Base-by-base conservation (phyloP, 2,329 filamentous ascomycete species). In the Sordariomycetes sp. region DNA sequence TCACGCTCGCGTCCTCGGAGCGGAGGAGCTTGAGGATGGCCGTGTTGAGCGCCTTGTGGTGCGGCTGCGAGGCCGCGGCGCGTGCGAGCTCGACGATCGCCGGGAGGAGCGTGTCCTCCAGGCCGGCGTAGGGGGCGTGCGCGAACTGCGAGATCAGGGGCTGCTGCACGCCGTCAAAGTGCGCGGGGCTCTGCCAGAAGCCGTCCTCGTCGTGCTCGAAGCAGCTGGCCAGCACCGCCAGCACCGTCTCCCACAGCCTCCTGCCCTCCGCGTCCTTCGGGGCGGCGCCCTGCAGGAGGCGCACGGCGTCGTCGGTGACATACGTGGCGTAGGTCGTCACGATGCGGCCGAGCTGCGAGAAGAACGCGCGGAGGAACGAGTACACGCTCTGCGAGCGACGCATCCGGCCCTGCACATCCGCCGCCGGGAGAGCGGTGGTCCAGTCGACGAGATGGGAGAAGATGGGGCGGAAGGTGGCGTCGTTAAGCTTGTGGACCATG, bases 401-500 rank as follows among this genome's bases (percentile, higher is more conserved):
- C 2, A 79, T 71, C 61, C 77, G 79, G 57, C 84, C 86, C 25
- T 73, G 64, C 16, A 69, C 69, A 65, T 90, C 86, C 60, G 79
- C 81, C 73, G 86, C 85, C 20, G 85, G 73, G 52, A 88, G 71
- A 11, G 32, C n/a, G 0, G 78, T 79, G 0, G 88, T 81, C 88
- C 92, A 97, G 59, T 96, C 90, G 53, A 95, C 79, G n/a, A 97
- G 76, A 62, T 87, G 83, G 18, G 85, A 80, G 75, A 97, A 99
- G 62, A 99, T 85, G 1, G 94, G 95, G 14, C 92, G 82, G 83
- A 99, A 99, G 0, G 88, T 85, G 1, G 88, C 86, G 68, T 99
- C 94, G 72, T 97, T 97, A 61, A 99, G 82, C 77, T 97, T 97
- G 76, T 96, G 90, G 58, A 96, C 88, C 85, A 97, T 94, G 71